A percentile compares a stretch with the other conserved stretches of the same genome.
Evolutionary conservation across 257 asterid species (phyloP).

Genomic region (Cruciata laevipes): DNA sequence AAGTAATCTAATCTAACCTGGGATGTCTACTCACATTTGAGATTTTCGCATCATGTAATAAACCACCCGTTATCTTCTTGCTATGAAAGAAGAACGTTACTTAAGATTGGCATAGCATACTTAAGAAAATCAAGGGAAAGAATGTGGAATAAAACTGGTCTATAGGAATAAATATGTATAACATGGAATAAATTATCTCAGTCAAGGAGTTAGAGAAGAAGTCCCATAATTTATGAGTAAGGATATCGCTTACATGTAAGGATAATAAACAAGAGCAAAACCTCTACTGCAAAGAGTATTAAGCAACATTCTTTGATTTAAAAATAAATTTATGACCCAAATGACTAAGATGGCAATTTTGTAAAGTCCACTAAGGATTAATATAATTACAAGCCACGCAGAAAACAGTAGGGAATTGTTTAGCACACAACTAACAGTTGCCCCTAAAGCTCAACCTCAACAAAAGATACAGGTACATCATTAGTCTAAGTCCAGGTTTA

Average conservation of each 20-base stretch:
- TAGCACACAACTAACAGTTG: not conserved
- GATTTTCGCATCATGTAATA: too few species aligned
- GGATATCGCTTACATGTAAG: not conserved
- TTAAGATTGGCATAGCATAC: too few species aligned
- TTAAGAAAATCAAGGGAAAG: not conserved
- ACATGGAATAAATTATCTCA: slow-evolving; percentile 2
- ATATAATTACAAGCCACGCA: not conserved
- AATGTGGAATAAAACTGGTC: not conserved
- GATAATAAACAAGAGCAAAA: not conserved
- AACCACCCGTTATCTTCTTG: too few species aligned
- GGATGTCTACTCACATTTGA: too few species aligned
- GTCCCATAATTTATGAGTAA: not conserved
- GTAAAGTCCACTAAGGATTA: not conserved
- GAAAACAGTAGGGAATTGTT: not conserved
- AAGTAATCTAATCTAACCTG: too few species aligned
- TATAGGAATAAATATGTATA: not conserved
- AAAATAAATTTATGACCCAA: not conserved
- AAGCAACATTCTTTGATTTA: not conserved
- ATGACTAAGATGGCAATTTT: not conserved
- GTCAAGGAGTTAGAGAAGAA: not conserved
- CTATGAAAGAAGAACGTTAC: too few species aligned
- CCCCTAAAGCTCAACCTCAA: not conserved
- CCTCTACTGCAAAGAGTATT: not conserved
- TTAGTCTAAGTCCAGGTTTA: not conserved
- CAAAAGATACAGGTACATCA: not conserved